phyloP scores from a whole-genome alignment of 192 early-diverging fungal species.

The Rhizoclosmatium sp. region DNA sequence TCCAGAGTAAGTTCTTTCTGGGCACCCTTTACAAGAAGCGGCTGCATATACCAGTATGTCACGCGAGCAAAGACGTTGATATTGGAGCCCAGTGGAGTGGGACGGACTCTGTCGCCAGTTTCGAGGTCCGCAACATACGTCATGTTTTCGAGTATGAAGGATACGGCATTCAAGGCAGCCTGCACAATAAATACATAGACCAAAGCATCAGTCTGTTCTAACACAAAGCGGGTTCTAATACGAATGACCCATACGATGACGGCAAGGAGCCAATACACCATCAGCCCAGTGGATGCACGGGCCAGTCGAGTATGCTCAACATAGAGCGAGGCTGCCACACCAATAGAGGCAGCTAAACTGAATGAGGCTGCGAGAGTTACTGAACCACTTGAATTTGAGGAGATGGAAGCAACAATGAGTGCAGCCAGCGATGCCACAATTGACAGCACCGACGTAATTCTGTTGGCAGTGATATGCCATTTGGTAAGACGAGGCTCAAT shows the following conservation, averaged over 20 bases:
- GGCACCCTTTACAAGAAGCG: slow-evolving; percentile 22
- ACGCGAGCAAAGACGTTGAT: slow-evolving; percentile 43
- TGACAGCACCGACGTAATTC: neutral
- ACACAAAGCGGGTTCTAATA: slow-evolving; percentile 14
- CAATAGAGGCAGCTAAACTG: neutral
- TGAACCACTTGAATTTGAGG: too few species aligned
- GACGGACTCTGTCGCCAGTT: slow-evolving; percentile 1
- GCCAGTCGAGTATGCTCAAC: slow-evolving; percentile 36
- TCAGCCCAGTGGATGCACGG: slow-evolving; percentile 37
- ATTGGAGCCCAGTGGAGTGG: slow-evolving; percentile 38
- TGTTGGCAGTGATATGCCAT: slow-evolving; percentile 28
- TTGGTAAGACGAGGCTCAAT: neutral
- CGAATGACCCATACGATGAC: slow-evolving; percentile 24
- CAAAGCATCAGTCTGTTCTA: too few species aligned
- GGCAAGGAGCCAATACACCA: slow-evolving; percentile 39
- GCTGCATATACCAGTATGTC: slow-evolving; percentile 45
- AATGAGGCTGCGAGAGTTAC: neutral
- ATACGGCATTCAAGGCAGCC: neutral
- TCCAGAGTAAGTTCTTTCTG: slow-evolving; percentile 21
- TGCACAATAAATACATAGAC: neutral
- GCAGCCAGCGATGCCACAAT: neutral
- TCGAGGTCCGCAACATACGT: slow-evolving; percentile 23
- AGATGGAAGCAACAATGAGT: too few species aligned
- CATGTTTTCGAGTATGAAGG: slow-evolving; percentile 39
- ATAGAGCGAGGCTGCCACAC: neutral